Evolutionary conservation across 129 eudicot genomes (phyloP).

Genomic region (Lactuca saligna): DNA sequence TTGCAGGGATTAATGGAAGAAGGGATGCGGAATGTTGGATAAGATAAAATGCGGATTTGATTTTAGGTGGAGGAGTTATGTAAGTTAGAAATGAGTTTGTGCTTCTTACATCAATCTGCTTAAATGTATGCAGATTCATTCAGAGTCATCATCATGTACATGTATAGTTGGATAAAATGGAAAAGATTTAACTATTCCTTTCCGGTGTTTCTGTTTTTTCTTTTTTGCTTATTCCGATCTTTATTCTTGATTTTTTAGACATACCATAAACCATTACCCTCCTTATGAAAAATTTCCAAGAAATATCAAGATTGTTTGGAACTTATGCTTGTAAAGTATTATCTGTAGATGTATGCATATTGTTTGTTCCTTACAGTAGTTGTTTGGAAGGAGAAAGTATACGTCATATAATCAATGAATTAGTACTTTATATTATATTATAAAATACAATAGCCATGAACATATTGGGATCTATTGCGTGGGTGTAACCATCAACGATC

Average conservation of each 20-base stretch:
- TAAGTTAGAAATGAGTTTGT: conserved; percentile 43
- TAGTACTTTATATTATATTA: too few relatives aligned
- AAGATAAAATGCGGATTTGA: conserved; percentile 17
- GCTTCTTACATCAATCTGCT: conserved; percentile 24
- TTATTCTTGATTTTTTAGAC: not conserved
- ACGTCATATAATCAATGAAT: too few relatives aligned
- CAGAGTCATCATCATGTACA: conserved; percentile 49
- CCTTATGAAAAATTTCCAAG: not conserved
- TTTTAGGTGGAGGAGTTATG: conserved; percentile 36
- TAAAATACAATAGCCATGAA: too few relatives aligned
- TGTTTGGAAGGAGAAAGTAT: too few relatives aligned
- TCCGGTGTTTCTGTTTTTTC: conserved; percentile 5
- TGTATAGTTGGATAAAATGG: conserved; percentile 49
- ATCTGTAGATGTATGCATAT: too few relatives aligned
- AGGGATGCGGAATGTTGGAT: conserved; percentile 45
- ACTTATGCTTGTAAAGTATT: too few relatives aligned
- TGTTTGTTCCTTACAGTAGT: too few relatives aligned
- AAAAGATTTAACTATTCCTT: conserved; percentile 24
- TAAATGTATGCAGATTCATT: conserved; percentile 30
- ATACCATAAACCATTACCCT: not conserved
- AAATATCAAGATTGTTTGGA: conserved; percentile 1
- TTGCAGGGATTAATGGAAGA: conserved; percentile 68
- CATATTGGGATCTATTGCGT: too few relatives aligned
- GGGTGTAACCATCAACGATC: too few relatives aligned
- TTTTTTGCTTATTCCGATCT: not conserved